phyloP scores from a whole-genome alignment of 2,329 filamentous ascomycete species.

The Fusarium mundagurra region DNA sequence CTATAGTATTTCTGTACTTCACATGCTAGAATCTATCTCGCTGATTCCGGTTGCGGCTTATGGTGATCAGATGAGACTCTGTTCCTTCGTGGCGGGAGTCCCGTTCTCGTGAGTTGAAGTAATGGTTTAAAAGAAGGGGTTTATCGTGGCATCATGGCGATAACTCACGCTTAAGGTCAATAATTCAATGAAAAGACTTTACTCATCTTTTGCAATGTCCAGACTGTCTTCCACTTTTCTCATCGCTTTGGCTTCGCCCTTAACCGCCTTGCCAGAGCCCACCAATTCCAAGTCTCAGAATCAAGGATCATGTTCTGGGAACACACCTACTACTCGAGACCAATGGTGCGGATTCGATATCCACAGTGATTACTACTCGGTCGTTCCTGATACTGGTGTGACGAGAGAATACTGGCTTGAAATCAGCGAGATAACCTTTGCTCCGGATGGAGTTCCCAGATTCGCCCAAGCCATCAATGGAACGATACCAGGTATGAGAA shows the following conservation, averaged over 20 bases:
- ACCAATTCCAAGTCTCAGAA: conserved; percentile 1
- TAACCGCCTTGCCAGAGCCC: conserved; percentile 12
- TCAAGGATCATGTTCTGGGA: conserved; percentile 33
- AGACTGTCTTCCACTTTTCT: not conserved
- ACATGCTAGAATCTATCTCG: not conserved
- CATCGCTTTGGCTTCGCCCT: not conserved
- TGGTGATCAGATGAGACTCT: not conserved
- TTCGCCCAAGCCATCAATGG: conserved; percentile 63
- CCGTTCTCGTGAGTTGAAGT: not conserved
- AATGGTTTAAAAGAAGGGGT: conserved; percentile 10
- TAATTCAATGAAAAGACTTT: not conserved
- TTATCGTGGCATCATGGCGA: not conserved
- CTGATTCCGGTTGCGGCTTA: conserved; percentile 9
- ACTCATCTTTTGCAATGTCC: conserved; percentile 1
- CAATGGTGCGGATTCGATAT: conserved; percentile 61
- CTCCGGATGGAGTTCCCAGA: conserved; percentile 59
- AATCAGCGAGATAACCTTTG: conserved; percentile 50
- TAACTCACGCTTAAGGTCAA: not conserved
- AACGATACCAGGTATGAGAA: conserved; percentile 59
- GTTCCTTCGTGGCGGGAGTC: conserved; percentile 1
- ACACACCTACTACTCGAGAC: conserved; percentile 46
- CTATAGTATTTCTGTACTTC: not conserved
- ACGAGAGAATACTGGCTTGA: conserved; percentile 62
- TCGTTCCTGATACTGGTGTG: conserved; percentile 58
- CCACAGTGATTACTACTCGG: conserved; percentile 56